These are phyloP conservation scores for Xylaria flabelliformis DNA, from an alignment of 495 filamentous ascomycete genomes.

Conservation along the genomic window DNA sequence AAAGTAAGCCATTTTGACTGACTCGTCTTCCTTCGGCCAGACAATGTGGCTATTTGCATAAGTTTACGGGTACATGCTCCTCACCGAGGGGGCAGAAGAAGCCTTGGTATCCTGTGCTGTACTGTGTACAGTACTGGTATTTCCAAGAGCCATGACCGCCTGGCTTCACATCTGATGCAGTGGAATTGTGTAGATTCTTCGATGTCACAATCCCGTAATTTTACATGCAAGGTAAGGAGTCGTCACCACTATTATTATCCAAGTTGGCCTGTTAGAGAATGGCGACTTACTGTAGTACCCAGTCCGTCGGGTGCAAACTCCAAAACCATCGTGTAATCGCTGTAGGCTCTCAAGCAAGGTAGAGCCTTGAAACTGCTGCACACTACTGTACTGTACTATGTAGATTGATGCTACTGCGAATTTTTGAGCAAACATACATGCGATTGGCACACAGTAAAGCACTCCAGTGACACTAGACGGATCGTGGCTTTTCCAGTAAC, in stretches of 20 bases:
- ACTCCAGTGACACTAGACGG: background rate
- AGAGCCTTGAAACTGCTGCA: background rate
- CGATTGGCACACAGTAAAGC: background rate
- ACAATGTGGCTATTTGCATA: conserved; percentile 9
- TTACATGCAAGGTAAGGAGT: background rate
- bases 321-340: background rate
- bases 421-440: conserved; percentile 16
- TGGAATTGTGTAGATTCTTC: background rate
- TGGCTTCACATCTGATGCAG: conserved; percentile 11
- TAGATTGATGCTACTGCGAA: background rate
- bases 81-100: conserved; percentile 8
- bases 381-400: background rate
- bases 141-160: background rate
- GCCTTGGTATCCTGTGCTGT: conserved; percentile 11
- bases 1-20: background rate
- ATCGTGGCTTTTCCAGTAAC: conserved; percentile 17
- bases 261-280: background rate
- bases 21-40: conserved; percentile 17
- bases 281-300: background rate
- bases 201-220: background rate
- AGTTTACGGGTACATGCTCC: conserved; percentile 11
- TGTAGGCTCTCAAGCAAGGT: background rate
- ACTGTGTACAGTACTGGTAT: background rate
- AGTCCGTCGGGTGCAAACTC: background rate
- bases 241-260: background rate